Evolutionary conservation across 1,139 yeast species (phyloP), one percentile per base, ranked within the genome.

Genomic region (Geotrichum histeridarum): DNA sequence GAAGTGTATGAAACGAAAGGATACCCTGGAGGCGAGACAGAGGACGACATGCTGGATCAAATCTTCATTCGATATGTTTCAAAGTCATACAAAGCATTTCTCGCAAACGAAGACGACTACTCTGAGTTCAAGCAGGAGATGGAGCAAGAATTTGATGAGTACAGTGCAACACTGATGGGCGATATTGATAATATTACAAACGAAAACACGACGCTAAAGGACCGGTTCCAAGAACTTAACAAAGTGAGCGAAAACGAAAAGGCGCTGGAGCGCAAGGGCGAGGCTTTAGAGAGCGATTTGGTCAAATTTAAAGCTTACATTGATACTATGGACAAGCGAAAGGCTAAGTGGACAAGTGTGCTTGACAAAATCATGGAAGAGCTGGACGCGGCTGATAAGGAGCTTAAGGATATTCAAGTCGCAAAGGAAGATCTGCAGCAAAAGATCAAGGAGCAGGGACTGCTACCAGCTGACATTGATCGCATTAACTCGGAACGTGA

Each of bases 201-300:
- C 11, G 74, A 75, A 55, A 73, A 76, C 48, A 70, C 70, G 43
- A 66, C 62, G 1, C 61, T 75, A 8, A 70, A 71, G 39, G 64
- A 68, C 1, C 67, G 69, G 46, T 59, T 66, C 45, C 64, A 65
- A 17, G 67, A 63, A 12, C 59, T 75, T 18, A 61, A 68, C 17
- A 69, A 69, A 44, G 74, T 72, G 36, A 71, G 74, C 27, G 74
- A 75, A 49, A 72, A 67, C 60, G 71, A 75, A 61, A 75, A 71
- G 15, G 64, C 71, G 15, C 76, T 84, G 18, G 79, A 79, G 59
- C 76, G 77, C 61, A 83, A 84, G 65, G 75, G 82, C 7, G 75
- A 73, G 55, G 89, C 89, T 0, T 71, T 90, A 55, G 86, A 84
- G 61, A 80, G 82, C 56, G 97, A 90, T 69, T 74, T 85, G 45